A percentile compares a stretch with the other conserved stretches of the same genome.
phyloP scores from a whole-genome alignment of 352 stramenopile species.

The Thalassiosira oceanica region DNA sequence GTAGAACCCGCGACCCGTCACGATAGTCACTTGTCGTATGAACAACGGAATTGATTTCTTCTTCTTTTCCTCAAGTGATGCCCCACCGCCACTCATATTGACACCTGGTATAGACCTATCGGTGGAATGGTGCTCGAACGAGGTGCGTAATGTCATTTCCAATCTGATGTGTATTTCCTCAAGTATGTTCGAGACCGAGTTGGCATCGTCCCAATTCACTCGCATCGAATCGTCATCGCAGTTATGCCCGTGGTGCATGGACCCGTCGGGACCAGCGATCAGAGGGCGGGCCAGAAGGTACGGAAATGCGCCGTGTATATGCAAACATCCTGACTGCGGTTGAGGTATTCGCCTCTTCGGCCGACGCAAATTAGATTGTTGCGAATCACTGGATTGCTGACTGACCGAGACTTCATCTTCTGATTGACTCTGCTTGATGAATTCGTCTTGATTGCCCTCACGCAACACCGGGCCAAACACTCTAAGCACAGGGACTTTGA shows the following conservation, averaged over 20 bases:
- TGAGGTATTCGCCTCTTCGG: constrained; percentile 21
- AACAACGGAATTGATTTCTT: constrained; percentile 16
- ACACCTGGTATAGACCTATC: not conserved
- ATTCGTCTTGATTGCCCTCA: constrained; percentile 7
- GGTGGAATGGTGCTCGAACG: constrained; percentile 13
- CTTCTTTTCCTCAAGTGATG: not conserved
- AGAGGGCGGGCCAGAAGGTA: constrained; percentile 74
- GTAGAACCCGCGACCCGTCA: constrained; percentile 76
- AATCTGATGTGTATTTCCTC: constrained; percentile 55
- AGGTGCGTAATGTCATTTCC: constrained; percentile 59
- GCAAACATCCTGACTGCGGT: constrained; percentile 72
- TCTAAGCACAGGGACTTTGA: constrained; percentile 68
- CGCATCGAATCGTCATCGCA: not conserved
- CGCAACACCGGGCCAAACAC: constrained; percentile 73
- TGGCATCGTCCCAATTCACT: constrained; percentile 75
- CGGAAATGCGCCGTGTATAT: constrained; percentile 78
- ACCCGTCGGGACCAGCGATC: constrained; percentile 71
- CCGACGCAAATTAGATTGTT: not conserved
- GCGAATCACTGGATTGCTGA: not conserved
- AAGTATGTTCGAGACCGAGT: constrained; percentile 58
- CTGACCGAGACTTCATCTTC: not conserved
- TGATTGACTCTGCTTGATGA: not conserved
- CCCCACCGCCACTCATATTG: constrained; percentile 4
- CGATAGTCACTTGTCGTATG: constrained; percentile 70
- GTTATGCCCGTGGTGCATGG: constrained; percentile 12